Evolutionary conservation across 805 yeast species (phyloP).

Genomic region (Pichia manshurica): DNA sequence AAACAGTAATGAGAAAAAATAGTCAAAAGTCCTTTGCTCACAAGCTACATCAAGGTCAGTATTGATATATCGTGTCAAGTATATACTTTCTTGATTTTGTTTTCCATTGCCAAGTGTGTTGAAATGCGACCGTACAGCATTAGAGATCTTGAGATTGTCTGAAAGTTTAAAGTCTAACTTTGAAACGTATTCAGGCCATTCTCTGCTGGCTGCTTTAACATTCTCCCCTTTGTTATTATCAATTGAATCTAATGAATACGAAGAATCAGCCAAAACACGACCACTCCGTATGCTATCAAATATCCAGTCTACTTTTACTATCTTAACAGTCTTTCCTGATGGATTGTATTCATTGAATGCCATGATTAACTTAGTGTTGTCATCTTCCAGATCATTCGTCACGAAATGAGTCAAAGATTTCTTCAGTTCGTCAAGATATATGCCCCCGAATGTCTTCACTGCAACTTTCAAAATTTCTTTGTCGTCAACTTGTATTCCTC

Average conservation of each 20-base stretch:
- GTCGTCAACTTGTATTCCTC: slow-evolving; percentile 52
- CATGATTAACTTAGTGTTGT: slow-evolving; percentile 34
- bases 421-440: slow-evolving; percentile 54
- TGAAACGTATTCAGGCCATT: background rate
- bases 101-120: no score
- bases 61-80: slow-evolving; percentile 5
- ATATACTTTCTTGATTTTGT: background rate
- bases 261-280: slow-evolving; percentile 34
- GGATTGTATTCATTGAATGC: slow-evolving; percentile 26
- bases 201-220: background rate
- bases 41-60: slow-evolving; percentile 38
- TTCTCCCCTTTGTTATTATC: background rate
- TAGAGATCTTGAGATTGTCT: background rate
- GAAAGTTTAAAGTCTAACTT: background rate
- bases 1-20: slow-evolving; percentile 69
- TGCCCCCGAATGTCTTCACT: slow-evolving; percentile 74
- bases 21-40: slow-evolving; percentile 46
- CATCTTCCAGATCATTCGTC: slow-evolving; percentile 47
- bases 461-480: slow-evolving; percentile 56
- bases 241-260: background rate
- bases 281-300: slow-evolving; percentile 5
- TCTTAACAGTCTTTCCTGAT: slow-evolving; percentile 38
- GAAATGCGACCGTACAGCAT: background rate
- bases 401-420: slow-evolving; percentile 76
- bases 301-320: slow-evolving; percentile 78